Base-by-base conservation (phyloP, 2,329 filamentous ascomycete species). In the Mycosphaerelloides madeirae region DNA sequence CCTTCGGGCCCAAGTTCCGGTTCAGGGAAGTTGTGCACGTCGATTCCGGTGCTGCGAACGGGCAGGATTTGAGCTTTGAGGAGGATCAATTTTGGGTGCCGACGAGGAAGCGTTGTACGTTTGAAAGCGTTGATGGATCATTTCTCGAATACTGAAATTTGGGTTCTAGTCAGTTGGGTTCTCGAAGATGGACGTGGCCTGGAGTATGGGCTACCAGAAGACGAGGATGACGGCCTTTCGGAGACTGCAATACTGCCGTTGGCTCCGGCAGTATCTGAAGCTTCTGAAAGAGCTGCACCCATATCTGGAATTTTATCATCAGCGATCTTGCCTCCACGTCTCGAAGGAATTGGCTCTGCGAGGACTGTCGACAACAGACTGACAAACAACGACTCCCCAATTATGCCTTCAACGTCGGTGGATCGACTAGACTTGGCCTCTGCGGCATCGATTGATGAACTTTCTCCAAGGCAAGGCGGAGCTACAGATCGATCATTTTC, bases 21-120 rank as follows among this genome's bases (percentile, higher is more conserved):
- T 58, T 56, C 38, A 50, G 45, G 32, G 43, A 46, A 25, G 54
- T 56, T n/a, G 31, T 40, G 9, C 34, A 50, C 35, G 49, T 56
- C 33, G 54, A 56, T 41, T 37, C 46, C 13, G 49, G 45, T 6
- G 25, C 20, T 7, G 31, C 43, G 4, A 31, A 42, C 9, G 40
- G 48, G 28, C 48, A 49, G 16, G 45, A 48, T 12, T 34, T 56
- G 22, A 39, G 37, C 13, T 53, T 48, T 38, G 39, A 40, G 9
- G 35, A 46, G 28, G 45, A 53, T 35, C 54, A 56, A 31, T 29
- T 45, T 11, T 56, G 54, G 54, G 52, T 56, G 15, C 43, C 46
- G 12, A 54, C 52, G 3, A 43, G 38, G 32, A 44, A 53, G 46
- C 43, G 31, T 16, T 46, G 49, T 52, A 28, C 32, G 47, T 46